These are phyloP conservation scores for Tinospora cordifolia DNA, from an alignment of 164 flowering plant genomes.

Conservation along the genomic window DNA sequence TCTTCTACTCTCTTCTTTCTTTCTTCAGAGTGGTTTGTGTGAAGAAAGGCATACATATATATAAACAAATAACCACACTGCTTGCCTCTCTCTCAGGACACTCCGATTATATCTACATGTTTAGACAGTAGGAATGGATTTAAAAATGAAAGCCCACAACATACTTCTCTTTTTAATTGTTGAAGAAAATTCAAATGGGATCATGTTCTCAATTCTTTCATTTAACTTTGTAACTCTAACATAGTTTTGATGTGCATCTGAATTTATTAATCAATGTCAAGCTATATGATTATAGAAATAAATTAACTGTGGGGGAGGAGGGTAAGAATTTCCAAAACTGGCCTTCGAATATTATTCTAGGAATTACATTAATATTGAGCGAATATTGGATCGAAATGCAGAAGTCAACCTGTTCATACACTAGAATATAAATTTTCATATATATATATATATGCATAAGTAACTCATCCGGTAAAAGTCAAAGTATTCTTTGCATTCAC, in stretches of 20 bases:
- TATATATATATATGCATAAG: too few species aligned
- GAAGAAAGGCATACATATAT: too few species aligned
- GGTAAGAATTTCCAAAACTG: not conserved
- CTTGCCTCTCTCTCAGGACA: conserved; percentile 3
- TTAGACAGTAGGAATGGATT: conserved; percentile 2
- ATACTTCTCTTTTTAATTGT: not conserved
- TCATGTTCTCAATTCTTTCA: not conserved
- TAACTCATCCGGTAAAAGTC: too few species aligned
- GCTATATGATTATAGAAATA: not conserved
- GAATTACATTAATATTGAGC: not conserved
- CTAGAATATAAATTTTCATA: too few species aligned
- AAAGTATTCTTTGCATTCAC: too few species aligned
- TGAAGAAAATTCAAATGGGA: too few species aligned
- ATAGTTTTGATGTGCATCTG: too few species aligned
- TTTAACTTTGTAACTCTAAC: not conserved
- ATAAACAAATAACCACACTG: not conserved
- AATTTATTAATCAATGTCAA: not conserved
- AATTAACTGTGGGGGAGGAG: not conserved
- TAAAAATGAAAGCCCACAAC: conserved; percentile 6
- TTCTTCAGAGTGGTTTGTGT: not conserved
- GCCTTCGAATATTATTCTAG: not conserved
- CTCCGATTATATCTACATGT: conserved; percentile 4
- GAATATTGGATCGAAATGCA: too few species aligned
- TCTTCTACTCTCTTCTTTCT: not conserved
- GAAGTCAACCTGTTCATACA: too few species aligned